Evolutionary conservation across 352 stramenopile genomes (phyloP), one percentile per base, ranked within the genome.

Genomic region (Phytophthora chlamydospora): DNA sequence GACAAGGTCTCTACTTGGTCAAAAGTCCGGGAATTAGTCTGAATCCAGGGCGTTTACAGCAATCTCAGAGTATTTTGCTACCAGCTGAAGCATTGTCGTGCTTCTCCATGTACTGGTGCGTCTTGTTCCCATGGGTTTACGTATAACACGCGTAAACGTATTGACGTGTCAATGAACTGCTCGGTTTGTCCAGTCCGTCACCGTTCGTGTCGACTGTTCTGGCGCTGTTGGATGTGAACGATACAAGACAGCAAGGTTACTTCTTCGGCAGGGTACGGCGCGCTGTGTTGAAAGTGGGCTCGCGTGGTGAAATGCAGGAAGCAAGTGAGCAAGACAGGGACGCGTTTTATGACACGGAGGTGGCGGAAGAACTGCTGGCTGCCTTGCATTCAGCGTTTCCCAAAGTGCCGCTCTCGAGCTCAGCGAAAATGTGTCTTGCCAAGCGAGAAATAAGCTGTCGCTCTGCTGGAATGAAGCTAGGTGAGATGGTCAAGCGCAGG

Each of bases 71-170:
- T 13, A 40, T 89, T 29, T 66, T 80, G 4, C 56, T 85, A 46
- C 41, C 78, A 27, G 36, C 40, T 32, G 50, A 71, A 53, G n/a
- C 49, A 31, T 49, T 78, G 7, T 72, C 44, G 0, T 72, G 52
- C 52, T 78, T 87, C 3, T 71, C 75, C 1, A 41, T 88, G 6
- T 90, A 90, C 65, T 77, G 66, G 75, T 88, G 9, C n/a, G 59
- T 47, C 6, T 17, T 27, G 41, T 52, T 49, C 35, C 29, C 16
- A 38, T 32, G 32, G 2, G 33, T 45, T 39, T 62, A 31, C 42
- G 16, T 9, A 29, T 33, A 9, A 16, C 13, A 39, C 29, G 12
- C 2, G 43, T 47, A 1, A 36, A 49, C 47, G 48, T 16, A 24
- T 27, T 62, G 44, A 54, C 16, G 13, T 32, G 16, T 42, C 53